Evolutionary conservation across 768 basidiomycete genomes (phyloP).

Genomic region (Auriscalpium microsporum): DNA sequence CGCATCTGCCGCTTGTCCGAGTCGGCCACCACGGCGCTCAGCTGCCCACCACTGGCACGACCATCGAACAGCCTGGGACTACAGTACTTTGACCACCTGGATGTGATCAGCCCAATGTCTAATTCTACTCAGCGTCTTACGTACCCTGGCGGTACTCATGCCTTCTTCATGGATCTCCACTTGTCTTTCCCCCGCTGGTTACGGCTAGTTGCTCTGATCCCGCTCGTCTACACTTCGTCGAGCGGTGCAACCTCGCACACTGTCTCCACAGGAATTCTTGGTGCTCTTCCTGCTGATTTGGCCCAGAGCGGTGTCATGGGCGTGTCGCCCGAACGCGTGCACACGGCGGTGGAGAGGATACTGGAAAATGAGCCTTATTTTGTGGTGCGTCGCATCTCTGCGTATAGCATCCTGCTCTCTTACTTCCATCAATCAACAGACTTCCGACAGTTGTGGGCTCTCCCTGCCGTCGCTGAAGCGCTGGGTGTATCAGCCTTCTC

Average conservation of each 20-base stretch:
- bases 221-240: slow-evolving; percentile 6
- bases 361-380: slow-evolving; percentile 9
- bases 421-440: neutral
- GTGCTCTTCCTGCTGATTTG: slow-evolving; percentile 1
- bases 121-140: neutral
- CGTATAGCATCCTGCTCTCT: neutral
- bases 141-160: slow-evolving; percentile 10
- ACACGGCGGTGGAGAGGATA: slow-evolving; percentile 6
- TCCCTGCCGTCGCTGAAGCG: neutral
- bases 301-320: slow-evolving; percentile 2
- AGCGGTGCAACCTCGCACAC: slow-evolving; percentile 1
- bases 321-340: slow-evolving; percentile 8
- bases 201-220: slow-evolving; percentile 9
- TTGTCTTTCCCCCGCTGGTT: slow-evolving; percentile 10
- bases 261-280: slow-evolving; percentile 7
- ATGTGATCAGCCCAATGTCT: neutral
- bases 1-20: too few relatives aligned
- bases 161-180: slow-evolving; percentile 13
- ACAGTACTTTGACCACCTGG: neutral
- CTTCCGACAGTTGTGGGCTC: neutral
- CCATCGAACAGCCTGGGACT: neutral
- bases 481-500: slow-evolving; percentile 10
- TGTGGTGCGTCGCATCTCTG: slow-evolving; percentile 3
- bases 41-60: neutral
- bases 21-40: neutral